Evolutionary conservation across 176 grass and related monocot genomes (phyloP).

Genomic region (Poa annua): DNA sequence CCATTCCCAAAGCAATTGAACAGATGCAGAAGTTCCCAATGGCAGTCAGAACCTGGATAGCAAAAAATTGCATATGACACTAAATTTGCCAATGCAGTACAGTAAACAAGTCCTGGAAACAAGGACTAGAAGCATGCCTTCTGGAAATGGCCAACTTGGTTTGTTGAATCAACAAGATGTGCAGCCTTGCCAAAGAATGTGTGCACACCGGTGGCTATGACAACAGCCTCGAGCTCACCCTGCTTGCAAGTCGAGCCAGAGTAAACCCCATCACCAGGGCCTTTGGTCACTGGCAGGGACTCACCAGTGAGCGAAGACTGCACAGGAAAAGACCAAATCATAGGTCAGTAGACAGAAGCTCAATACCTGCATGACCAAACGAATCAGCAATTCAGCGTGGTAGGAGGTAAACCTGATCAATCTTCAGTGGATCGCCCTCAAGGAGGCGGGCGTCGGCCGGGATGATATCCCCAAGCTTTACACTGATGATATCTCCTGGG

Average conservation of each 20-base stretch:
- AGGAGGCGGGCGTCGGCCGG: slow-evolving; percentile 82
- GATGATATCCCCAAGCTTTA: slow-evolving; percentile 80
- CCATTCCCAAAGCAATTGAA: slow-evolving; percentile 72
- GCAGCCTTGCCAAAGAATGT: slow-evolving; percentile 91
- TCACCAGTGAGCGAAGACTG: slow-evolving; percentile 78
- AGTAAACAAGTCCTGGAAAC: background rate
- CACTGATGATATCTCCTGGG: slow-evolving; percentile 69
- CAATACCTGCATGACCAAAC: background rate
- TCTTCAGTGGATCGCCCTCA: slow-evolving; percentile 82
- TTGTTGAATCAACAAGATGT: slow-evolving; percentile 79
- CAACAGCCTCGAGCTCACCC: slow-evolving; percentile 72
- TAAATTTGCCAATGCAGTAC: background rate
- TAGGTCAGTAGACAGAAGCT: background rate
- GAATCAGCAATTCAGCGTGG: background rate
- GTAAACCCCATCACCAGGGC: slow-evolving; percentile 72
- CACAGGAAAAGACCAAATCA: background rate
- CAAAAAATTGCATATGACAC: background rate
- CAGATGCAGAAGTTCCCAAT: slow-evolving; percentile 87
- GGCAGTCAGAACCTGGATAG: slow-evolving; percentile 63
- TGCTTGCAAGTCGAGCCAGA: slow-evolving; percentile 84
- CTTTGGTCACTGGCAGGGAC: slow-evolving; percentile 74
- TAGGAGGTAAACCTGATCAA: slow-evolving; percentile 59
- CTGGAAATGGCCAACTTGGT: slow-evolving; percentile 89
- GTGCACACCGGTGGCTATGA: slow-evolving; percentile 82
- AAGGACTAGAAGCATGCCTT: slow-evolving; percentile 45